Percentiles rank a stretch among this genome's conserved stretches.
Conservation (phyloP, 2,329 filamentous ascomycete species). For the Keithomyces neogunnii region DNA sequence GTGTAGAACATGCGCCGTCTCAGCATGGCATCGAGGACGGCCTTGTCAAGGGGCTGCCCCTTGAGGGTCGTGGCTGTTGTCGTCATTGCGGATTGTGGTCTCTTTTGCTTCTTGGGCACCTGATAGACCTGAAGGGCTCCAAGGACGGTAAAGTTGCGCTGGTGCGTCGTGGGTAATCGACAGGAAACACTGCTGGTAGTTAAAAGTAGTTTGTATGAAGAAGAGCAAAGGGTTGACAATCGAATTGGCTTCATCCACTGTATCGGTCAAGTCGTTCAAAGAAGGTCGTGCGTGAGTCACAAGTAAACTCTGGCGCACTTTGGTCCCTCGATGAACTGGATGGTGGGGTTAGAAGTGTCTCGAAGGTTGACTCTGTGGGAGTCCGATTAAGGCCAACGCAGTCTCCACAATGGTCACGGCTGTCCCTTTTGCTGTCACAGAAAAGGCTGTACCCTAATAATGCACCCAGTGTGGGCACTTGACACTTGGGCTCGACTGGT, state of each 20-base stretch:
- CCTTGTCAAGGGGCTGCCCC: slow-evolving; percentile 82
- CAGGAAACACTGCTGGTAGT: slow-evolving; percentile 7
- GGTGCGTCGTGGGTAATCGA: slow-evolving; percentile 12
- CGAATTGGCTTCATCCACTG: slow-evolving; percentile 20
- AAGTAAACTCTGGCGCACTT: slow-evolving; percentile 15
- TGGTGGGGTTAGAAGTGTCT: slow-evolving; percentile 12
- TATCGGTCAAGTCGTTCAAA: slow-evolving; percentile 5
- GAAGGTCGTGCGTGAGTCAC: slow-evolving; percentile 19
- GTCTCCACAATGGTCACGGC: background rate
- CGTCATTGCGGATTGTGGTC: slow-evolving; percentile 29
- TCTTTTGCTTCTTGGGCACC: slow-evolving; percentile 17
- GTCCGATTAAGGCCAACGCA: slow-evolving; percentile 1
- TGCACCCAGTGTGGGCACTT: slow-evolving; percentile 1
- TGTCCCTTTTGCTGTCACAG: background rate
- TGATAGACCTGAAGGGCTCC: slow-evolving; percentile 21
- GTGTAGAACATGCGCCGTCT: slow-evolving; percentile 90
- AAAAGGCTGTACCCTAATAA: background rate
- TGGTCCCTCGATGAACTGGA: slow-evolving; percentile 8
- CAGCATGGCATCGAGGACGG: slow-evolving; percentile 74
- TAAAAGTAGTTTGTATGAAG: slow-evolving; percentile 5
- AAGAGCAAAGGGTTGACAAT: slow-evolving; percentile 7
- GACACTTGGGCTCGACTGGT: background rate
- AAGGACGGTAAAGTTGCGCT: slow-evolving; percentile 21
- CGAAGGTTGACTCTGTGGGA: slow-evolving; percentile 1
- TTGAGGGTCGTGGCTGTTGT: slow-evolving; percentile 65